phyloP scores from a whole-genome alignment of 1,139 yeast genomes.

The Geotrichum histeridarum region DNA sequence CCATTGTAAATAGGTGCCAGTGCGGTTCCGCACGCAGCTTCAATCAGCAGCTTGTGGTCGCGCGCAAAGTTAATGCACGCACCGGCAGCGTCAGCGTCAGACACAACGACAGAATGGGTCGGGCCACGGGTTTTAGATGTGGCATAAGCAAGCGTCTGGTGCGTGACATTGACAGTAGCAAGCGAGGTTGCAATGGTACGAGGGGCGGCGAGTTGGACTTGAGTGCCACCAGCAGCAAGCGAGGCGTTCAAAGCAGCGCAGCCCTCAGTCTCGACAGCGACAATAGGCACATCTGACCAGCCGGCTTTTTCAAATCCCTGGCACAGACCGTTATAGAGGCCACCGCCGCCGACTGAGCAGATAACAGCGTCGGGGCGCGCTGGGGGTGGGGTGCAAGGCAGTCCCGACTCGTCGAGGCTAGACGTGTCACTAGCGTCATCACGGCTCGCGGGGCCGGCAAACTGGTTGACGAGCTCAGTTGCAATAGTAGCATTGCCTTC shows the following conservation, averaged over 20 bases:
- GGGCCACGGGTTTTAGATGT: slow-evolving; percentile 27
- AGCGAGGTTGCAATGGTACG: slow-evolving; percentile 58
- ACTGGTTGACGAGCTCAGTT: slow-evolving; percentile 51
- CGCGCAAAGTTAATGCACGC: slow-evolving; percentile 51
- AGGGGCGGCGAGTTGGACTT: slow-evolving; percentile 44
- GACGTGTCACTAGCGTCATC: slow-evolving; percentile 3
- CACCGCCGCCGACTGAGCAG: slow-evolving; percentile 76
- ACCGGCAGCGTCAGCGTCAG: slow-evolving; percentile 42
- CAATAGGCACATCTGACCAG: slow-evolving; percentile 44
- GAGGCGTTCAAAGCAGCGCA: slow-evolving; percentile 55
- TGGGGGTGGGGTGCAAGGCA: not conserved
- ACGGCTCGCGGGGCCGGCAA: slow-evolving; percentile 23
- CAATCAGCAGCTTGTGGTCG: slow-evolving; percentile 51
- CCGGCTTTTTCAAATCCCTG: slow-evolving; percentile 48
- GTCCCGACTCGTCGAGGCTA: not conserved
- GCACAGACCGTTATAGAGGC: slow-evolving; percentile 60
- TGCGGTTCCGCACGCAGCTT: slow-evolving; percentile 76
- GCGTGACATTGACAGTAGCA: slow-evolving; percentile 55
- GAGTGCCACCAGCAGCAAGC: slow-evolving; percentile 38
- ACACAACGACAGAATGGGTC: slow-evolving; percentile 47
- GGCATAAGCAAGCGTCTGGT: slow-evolving; percentile 46
- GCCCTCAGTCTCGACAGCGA: slow-evolving; percentile 63
- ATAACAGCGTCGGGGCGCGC: slow-evolving; percentile 50
- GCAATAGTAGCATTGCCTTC: slow-evolving; percentile 60
- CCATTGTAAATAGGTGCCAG: slow-evolving; percentile 48